Conservation (phyloP, 345 rosid species). For the Iberis pinnata region DNA sequence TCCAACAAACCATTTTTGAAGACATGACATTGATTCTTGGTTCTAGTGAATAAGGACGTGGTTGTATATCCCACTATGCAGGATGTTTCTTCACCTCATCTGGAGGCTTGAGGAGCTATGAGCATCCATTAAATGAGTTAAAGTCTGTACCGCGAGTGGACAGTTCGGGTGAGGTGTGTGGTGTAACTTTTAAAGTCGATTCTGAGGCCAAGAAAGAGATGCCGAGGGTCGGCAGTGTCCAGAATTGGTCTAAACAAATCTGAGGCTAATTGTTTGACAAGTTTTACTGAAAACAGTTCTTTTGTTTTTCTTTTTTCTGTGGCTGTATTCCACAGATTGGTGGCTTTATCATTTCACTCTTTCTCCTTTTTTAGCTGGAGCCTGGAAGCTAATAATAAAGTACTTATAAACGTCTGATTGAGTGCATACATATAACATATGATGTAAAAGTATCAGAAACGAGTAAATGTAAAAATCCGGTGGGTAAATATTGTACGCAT, state of each 20-base stretch:
- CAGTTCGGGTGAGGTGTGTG: constrained; percentile 80
- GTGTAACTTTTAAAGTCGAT: constrained; percentile 74
- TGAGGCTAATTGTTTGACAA: constrained; percentile 26
- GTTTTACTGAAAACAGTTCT: background rate
- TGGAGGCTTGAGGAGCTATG: constrained; percentile 76
- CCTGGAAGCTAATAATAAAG: constrained; percentile 16
- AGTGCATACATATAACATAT: background rate
- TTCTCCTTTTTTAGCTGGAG: background rate
- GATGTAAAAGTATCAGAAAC: too few species aligned
- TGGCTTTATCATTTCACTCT: constrained; percentile 5
- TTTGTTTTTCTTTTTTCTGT: constrained; percentile 3
- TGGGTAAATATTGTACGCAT: background rate
- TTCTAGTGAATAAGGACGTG: background rate
- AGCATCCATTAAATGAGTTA: constrained; percentile 75
- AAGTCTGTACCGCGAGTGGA: constrained; percentile 91
- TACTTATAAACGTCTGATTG: background rate
- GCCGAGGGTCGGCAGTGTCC: constrained; percentile 92
- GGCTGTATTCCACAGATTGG: constrained; percentile 14
- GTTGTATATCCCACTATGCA: constrained; percentile 17
- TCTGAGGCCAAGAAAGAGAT: constrained; percentile 65
- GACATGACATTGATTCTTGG: background rate
- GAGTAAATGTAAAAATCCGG: background rate
- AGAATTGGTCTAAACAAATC: constrained; percentile 70
- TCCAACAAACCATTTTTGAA: background rate
- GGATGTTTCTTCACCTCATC: constrained; percentile 91